Evolutionary conservation across 305 asterid genomes (phyloP).

Genomic region (Lippia alba): DNA sequence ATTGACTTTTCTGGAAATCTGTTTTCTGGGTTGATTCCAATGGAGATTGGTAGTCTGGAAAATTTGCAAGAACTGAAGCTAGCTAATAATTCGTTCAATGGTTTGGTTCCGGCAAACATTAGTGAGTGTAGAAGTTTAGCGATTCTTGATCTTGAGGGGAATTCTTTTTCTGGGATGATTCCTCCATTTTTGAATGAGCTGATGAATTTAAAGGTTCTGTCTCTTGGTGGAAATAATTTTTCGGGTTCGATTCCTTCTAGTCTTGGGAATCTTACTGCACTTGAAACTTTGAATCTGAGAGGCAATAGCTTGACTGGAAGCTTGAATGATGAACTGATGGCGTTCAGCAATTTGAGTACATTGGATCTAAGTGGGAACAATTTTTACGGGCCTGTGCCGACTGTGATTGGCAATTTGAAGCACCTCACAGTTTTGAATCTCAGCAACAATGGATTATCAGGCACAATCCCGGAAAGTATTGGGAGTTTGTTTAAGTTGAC

Average conservation of each 20-base stretch:
- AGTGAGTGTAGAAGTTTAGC: slow-evolving; percentile 48
- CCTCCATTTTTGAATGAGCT: slow-evolving; percentile 51
- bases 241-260: slow-evolving; percentile 52
- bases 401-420: slow-evolving; percentile 50
- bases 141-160: slow-evolving; percentile 66
- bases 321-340: slow-evolving; percentile 52
- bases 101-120: slow-evolving; percentile 52
- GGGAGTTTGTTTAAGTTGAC: slow-evolving; percentile 61
- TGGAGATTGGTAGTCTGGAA: slow-evolving; percentile 49
- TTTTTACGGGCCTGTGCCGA: slow-evolving; percentile 54
- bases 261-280: slow-evolving; percentile 48
- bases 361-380: slow-evolving; percentile 65
- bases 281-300: slow-evolving; percentile 55
- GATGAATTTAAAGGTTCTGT: slow-evolving; percentile 44
- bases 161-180: slow-evolving; percentile 51
- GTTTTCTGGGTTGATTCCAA: slow-evolving; percentile 54
- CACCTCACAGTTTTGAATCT: slow-evolving; percentile 60
- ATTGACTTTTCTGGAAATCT: slow-evolving; percentile 69
- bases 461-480: slow-evolving; percentile 57
- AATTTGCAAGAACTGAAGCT: slow-evolving; percentile 60
- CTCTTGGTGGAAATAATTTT: slow-evolving; percentile 62
- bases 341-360: slow-evolving; percentile 53
- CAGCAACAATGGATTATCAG: slow-evolving; percentile 63
- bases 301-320: slow-evolving; percentile 54
- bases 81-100: slow-evolving; percentile 60